Evolutionary conservation across 257 asterid species (phyloP).

Genomic region (Solanum chiquidenum): DNA sequence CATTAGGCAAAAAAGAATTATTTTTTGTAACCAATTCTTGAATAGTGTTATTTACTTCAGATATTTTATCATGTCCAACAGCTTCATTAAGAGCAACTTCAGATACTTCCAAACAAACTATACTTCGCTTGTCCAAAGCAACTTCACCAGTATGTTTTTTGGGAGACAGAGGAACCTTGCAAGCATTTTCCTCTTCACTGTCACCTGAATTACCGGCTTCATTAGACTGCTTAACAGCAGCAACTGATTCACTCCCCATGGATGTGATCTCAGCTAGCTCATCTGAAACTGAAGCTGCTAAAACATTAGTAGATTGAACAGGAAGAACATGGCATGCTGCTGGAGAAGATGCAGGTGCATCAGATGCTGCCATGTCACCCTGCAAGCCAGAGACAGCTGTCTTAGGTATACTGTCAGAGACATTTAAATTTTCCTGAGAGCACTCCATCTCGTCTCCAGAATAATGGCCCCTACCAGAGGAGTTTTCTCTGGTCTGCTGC

Average conservation of each 20-base stretch:
- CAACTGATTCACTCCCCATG: not conserved
- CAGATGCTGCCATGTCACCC: not conserved
- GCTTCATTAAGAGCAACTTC: constrained; percentile 3
- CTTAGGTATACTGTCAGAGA: not conserved
- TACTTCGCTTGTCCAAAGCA: constrained; percentile 6
- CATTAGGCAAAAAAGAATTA: not conserved
- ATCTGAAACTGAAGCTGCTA: constrained; percentile 6
- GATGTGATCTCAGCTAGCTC: constrained; percentile 1
- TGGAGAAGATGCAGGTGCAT: not conserved
- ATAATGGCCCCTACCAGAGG: not conserved
- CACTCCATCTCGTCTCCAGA: not conserved
- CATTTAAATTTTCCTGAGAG: constrained; percentile 1
- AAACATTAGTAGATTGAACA: constrained; percentile 7
- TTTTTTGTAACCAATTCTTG: constrained; percentile 7
- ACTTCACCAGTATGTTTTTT: constrained; percentile 17
- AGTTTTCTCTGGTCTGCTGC: constrained; percentile 16
- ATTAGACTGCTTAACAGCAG: constrained; percentile 3
- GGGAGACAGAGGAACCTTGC: constrained; percentile 5
- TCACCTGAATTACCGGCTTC: constrained; percentile 11
- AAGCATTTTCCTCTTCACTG: constrained; percentile 5
- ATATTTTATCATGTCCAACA: constrained; percentile 1
- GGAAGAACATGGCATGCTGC: not conserved
- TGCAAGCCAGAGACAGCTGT: not conserved
- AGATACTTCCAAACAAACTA: constrained; percentile 13
- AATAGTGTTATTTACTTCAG: constrained; percentile 9